A percentile compares a stretch with the other conserved stretches of the same genome.
Conservation (phyloP, 495 filamentous ascomycete species). For the Tuber aestivum region DNA sequence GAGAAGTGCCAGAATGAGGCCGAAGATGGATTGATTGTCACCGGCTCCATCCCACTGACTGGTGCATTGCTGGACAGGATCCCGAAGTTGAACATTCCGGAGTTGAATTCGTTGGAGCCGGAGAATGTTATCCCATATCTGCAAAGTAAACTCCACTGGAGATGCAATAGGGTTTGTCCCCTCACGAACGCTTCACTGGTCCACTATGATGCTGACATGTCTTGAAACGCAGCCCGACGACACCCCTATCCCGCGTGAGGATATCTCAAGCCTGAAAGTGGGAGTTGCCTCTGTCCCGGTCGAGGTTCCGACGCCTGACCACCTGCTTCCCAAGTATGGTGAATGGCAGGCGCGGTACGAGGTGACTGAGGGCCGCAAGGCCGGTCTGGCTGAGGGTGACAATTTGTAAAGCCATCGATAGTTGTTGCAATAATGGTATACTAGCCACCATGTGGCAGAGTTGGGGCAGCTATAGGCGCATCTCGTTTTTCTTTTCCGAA, state of each 20-base stretch:
- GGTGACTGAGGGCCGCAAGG: slow-evolving; percentile 18
- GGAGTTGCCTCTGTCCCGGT: slow-evolving; percentile 26
- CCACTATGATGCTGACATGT: not conserved
- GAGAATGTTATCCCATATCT: slow-evolving; percentile 33
- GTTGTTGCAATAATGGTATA: not conserved
- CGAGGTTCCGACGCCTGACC: slow-evolving; percentile 18
- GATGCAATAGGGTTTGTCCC: slow-evolving; percentile 18
- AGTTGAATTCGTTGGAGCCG: slow-evolving; percentile 31
- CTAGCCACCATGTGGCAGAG: not conserved
- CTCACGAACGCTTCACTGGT: not conserved
- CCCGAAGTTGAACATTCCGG: slow-evolving; percentile 23
- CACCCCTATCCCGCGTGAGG: slow-evolving; percentile 18
- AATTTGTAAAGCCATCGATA: slow-evolving; percentile 17
- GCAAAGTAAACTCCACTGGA: slow-evolving; percentile 37
- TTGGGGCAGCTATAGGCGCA: not conserved
- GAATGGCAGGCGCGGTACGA: slow-evolving; percentile 22
- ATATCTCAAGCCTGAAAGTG: slow-evolving; percentile 31
- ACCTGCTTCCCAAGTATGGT: slow-evolving; percentile 19
- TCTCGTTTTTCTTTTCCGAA: not conserved
- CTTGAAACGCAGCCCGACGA: slow-evolving; percentile 14
- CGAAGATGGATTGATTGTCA: slow-evolving; percentile 26
- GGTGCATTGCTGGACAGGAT: slow-evolving; percentile 43
- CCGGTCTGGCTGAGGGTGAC: slow-evolving; percentile 27
- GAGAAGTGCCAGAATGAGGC: slow-evolving; percentile 37
- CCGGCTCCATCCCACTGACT: slow-evolving; percentile 42